These are phyloP conservation scores for Raphanus sativus DNA, from an alignment of 345 rosid genomes.

Conservation along the genomic window DNA sequence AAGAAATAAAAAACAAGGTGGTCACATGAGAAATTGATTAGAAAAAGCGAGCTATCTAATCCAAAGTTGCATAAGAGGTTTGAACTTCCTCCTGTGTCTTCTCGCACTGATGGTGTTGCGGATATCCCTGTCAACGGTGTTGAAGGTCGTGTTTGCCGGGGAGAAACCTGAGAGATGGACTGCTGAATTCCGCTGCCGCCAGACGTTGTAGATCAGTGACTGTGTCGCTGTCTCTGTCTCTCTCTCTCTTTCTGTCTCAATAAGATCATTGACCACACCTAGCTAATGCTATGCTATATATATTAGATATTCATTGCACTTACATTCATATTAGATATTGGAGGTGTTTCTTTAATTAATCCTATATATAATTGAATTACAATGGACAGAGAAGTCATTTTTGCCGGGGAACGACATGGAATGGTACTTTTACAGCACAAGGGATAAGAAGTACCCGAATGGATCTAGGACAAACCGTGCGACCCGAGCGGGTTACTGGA, in stretches of 20 bases:
- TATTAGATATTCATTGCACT: not conserved
- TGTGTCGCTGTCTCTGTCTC: not conserved
- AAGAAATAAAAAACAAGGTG: too few species aligned
- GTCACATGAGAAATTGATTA: not conserved
- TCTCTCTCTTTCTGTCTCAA: not conserved
- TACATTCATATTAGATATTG: not conserved
- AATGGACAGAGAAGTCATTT: conserved; percentile 58
- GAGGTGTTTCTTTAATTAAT: not conserved
- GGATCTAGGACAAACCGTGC: conserved; percentile 80
- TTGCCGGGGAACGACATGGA: conserved; percentile 76
- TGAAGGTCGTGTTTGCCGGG: not conserved
- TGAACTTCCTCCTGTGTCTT: not conserved
- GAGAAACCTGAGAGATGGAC: not conserved
- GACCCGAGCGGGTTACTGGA: conserved; percentile 73
- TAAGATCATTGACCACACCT: not conserved
- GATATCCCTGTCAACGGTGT: not conserved
- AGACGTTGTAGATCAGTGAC: not conserved
- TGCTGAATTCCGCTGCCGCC: not conserved
- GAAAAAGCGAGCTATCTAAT: not conserved
- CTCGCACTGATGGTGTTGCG: not conserved
- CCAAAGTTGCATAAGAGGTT: not conserved
- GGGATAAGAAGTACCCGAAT: conserved; percentile 79
- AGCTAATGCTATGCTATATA: not conserved
- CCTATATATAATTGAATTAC: not conserved
- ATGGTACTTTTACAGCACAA: conserved; percentile 77